Percentiles rank a stretch among this genome's conserved stretches.
Evolutionary conservation across 495 filamentous ascomycete species (phyloP).

Genomic region (Aspergillus egyptiacus): DNA sequence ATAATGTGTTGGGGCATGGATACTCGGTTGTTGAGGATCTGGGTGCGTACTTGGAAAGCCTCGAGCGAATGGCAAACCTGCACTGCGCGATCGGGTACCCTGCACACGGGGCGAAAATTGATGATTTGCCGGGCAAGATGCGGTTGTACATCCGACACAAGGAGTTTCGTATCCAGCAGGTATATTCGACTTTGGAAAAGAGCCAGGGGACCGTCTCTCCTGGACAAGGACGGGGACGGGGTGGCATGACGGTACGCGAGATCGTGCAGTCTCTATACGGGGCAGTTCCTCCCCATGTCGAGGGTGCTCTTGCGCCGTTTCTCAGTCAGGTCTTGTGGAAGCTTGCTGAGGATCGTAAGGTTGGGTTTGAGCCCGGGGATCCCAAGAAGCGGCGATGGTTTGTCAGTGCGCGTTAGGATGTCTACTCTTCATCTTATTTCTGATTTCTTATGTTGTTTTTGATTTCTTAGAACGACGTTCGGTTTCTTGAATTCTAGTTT

Average conservation of each 20-base stretch:
- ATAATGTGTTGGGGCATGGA: conserved; percentile 53
- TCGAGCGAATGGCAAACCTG: background rate
- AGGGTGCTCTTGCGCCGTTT: conserved; percentile 40
- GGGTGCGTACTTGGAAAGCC: conserved; percentile 7
- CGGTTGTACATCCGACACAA: conserved; percentile 28
- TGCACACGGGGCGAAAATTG: conserved; percentile 10
- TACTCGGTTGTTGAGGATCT: conserved; percentile 9
- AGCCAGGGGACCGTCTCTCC: background rate
- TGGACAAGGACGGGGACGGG: conserved; percentile 4
- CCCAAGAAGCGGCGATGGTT: conserved; percentile 41
- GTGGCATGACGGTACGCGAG: conserved; percentile 31
- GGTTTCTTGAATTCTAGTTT: too few species aligned
- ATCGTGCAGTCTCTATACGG: conserved; percentile 37
- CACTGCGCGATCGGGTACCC: conserved; percentile 3
- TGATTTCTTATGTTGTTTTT: background rate
- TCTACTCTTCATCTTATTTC: background rate
- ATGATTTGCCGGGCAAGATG: conserved; percentile 31
- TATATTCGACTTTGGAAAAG: conserved; percentile 24
- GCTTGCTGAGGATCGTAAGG: conserved; percentile 43
- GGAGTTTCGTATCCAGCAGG: conserved; percentile 29
- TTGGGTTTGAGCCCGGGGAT: conserved; percentile 38
- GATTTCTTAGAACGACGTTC: background rate
- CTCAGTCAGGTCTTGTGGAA: conserved; percentile 43
- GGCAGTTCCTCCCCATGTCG: conserved; percentile 20
- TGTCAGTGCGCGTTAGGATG: conserved; percentile 2